Conservation (phyloP, 768 basidiomycete species). For the Leccinum variicolor region DNA sequence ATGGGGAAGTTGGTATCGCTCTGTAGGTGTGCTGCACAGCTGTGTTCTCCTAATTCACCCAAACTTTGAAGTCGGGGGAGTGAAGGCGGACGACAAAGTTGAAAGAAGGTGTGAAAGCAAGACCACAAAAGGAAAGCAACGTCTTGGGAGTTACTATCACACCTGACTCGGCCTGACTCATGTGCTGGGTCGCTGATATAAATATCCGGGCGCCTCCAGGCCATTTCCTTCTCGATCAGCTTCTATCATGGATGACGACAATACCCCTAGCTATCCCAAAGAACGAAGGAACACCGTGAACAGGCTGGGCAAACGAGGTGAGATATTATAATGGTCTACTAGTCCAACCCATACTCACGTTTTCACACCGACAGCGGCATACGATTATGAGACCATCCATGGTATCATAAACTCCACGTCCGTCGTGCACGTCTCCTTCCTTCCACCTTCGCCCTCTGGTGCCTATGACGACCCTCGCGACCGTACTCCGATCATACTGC, state of each 20-base stretch:
- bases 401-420: constrained; percentile 21
- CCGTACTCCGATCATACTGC: constrained; percentile 19
- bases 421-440: constrained; percentile 24
- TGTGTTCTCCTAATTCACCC: too few species aligned
- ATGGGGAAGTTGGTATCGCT: too few species aligned
- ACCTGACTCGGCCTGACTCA: too few species aligned
- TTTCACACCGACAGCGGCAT: constrained; percentile 11
- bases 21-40: too few species aligned
- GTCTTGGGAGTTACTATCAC: too few species aligned
- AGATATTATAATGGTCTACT: neutral
- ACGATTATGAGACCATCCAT: constrained; percentile 22
- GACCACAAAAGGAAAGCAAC: neutral
- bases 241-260: constrained; percentile 47
- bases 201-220: neutral
- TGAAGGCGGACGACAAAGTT: too few species aligned
- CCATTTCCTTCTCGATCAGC: neutral
- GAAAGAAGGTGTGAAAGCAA: too few species aligned
- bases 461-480: constrained; percentile 9
- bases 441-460: constrained; percentile 16
- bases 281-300: constrained; percentile 21
- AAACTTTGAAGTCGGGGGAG: too few species aligned
- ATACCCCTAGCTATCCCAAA: constrained; percentile 38
- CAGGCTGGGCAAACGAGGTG: constrained; percentile 24
- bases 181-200: neutral
- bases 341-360: neutral